These are phyloP conservation scores for Trichoderma koningiopsis DNA, from an alignment of 2,329 filamentous ascomycete genomes.

Conservation along the genomic window DNA sequence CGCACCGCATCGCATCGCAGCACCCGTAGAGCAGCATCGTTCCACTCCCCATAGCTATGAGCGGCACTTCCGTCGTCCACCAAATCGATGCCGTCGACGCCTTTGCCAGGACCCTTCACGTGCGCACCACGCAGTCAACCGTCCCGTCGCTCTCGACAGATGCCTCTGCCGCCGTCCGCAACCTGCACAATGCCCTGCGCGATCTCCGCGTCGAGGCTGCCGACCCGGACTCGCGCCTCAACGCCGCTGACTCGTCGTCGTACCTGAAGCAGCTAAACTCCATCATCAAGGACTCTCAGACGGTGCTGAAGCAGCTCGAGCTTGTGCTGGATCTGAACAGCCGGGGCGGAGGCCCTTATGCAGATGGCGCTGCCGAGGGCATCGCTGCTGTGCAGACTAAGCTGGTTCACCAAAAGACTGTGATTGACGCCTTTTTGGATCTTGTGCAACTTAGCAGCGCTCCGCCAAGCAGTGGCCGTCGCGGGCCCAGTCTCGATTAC, in stretches of 20 bases:
- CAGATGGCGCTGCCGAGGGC: constrained; percentile 41
- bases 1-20: not conserved
- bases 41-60: constrained; percentile 34
- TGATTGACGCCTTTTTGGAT: constrained; percentile 59
- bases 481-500: constrained; percentile 47
- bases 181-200: constrained; percentile 58
- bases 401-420: constrained; percentile 55
- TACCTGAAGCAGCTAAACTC: constrained; percentile 54
- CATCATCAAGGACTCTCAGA: constrained; percentile 58
- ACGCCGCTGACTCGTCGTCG: constrained; percentile 44
- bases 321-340: constrained; percentile 53
- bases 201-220: constrained; percentile 61
- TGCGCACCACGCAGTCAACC: constrained; percentile 50
- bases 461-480: constrained; percentile 42
- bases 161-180: constrained; percentile 53
- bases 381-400: constrained; percentile 49
- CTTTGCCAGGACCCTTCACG: constrained; percentile 58
- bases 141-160: constrained; percentile 53
- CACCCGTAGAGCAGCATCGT: not conserved
- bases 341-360: constrained; percentile 35
- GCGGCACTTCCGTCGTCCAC: constrained; percentile 39
- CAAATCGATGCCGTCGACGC: constrained; percentile 59
- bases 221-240: constrained; percentile 58
- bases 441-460: constrained; percentile 58
- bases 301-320: constrained; percentile 57